Evolutionary conservation across 78 protist genomes (phyloP).

Genomic region (Cavenderia fasciculata): DNA sequence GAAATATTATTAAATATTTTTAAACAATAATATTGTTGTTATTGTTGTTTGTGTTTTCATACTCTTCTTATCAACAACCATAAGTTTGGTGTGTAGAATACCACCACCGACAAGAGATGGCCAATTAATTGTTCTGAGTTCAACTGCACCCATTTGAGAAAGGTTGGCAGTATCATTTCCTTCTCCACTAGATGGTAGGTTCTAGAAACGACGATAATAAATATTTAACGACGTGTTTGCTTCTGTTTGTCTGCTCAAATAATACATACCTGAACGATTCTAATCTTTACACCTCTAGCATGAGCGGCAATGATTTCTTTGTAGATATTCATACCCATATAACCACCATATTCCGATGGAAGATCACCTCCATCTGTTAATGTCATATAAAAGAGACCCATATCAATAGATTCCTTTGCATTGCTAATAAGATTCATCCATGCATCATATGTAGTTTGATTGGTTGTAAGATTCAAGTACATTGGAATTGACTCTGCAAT

Average conservation of each 20-base stretch:
- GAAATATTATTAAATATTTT: too few relatives aligned
- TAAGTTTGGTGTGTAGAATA: constrained; percentile 70
- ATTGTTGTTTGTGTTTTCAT: too few relatives aligned
- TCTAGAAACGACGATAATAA: too few relatives aligned
- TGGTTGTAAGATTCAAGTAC: constrained; percentile 9
- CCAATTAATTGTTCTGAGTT: constrained; percentile 66
- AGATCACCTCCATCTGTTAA: constrained; percentile 47
- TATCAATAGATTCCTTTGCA: constrained; percentile 65
- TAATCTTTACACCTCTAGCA: constrained; percentile 46
- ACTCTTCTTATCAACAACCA: constrained; percentile 26
- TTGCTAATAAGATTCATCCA: constrained; percentile 53
- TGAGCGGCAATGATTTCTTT: constrained; percentile 49
- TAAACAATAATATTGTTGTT: too few relatives aligned
- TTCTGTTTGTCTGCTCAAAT: too few relatives aligned
- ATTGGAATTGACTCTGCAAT: constrained; percentile 71
- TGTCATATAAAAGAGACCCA: constrained; percentile 77
- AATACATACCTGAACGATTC: constrained; percentile 82
- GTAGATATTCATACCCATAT: constrained; percentile 55
- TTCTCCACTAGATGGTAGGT: constrained; percentile 36
- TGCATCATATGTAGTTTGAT: constrained; percentile 46
- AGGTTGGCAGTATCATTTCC: constrained; percentile 48
- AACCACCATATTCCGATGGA: constrained; percentile 57
- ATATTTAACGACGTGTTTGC: too few relatives aligned
- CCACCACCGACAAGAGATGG: constrained; percentile 40
- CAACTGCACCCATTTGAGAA: constrained; percentile 52